Evolutionary conservation across 495 filamentous ascomycete genomes (phyloP).

Genomic region (Hyaloscypha finlandica): DNA sequence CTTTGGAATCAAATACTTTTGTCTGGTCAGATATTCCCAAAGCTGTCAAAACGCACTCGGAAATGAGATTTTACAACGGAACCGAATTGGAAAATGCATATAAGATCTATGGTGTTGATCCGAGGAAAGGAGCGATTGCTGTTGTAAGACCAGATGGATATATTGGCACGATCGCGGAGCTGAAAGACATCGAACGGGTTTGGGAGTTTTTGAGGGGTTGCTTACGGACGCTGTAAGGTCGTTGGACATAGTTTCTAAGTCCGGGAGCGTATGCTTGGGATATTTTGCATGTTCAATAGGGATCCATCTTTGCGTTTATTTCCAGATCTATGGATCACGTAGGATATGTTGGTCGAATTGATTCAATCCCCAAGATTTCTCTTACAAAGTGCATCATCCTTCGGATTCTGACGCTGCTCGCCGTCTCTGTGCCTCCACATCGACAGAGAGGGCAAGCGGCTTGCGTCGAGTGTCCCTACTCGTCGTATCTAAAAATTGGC

Average conservation of each 20-base stretch:
- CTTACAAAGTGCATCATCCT: too few relatives aligned
- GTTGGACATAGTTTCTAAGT: not conserved
- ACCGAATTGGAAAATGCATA: constrained; percentile 24
- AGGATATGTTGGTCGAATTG: too few relatives aligned
- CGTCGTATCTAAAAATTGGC: too few relatives aligned
- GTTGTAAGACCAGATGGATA: constrained; percentile 73
- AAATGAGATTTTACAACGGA: constrained; percentile 34
- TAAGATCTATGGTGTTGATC: constrained; percentile 32
- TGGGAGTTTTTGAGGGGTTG: constrained; percentile 1
- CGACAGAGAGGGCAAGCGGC: too few relatives aligned
- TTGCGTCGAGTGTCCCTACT: too few relatives aligned
- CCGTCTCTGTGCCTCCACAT: too few relatives aligned
- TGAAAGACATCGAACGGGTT: not conserved
- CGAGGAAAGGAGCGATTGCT: constrained; percentile 55
- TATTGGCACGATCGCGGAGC: constrained; percentile 43
- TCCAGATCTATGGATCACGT: too few relatives aligned
- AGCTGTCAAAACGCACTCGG: constrained; percentile 26
- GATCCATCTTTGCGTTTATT: too few relatives aligned
- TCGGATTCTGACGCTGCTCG: too few relatives aligned
- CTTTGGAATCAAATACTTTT: constrained; percentile 23
- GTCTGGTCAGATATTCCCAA: constrained; percentile 34
- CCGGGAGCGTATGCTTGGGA: not conserved
- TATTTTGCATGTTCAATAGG: not conserved
- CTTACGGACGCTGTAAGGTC: not conserved
- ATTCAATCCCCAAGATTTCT: too few relatives aligned